phyloP scores from a whole-genome alignment of 345 rosid genomes.

The Lepidium africanum region DNA sequence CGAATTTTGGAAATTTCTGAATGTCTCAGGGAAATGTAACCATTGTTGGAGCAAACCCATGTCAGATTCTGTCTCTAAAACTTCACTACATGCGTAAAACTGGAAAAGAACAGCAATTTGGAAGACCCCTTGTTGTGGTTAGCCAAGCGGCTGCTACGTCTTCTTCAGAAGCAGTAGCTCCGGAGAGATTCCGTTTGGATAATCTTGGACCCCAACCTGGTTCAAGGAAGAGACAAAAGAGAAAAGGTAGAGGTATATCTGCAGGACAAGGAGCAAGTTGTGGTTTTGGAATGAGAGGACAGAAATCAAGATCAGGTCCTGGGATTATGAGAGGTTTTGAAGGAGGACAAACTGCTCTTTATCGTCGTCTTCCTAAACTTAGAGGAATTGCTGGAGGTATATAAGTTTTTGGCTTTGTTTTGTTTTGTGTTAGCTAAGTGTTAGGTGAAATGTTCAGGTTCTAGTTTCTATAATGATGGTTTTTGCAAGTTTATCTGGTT shows the following conservation, averaged over 20 bases:
- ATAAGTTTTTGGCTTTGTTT: neutral
- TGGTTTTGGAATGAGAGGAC: constrained; percentile 98
- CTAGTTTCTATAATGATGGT: neutral
- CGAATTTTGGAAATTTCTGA: neutral
- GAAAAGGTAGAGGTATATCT: constrained; percentile 86
- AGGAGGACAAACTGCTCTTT: constrained; percentile 96
- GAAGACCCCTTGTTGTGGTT: constrained; percentile 23
- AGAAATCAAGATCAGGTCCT: constrained; percentile 90
- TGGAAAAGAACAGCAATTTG: neutral
- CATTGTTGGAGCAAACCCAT: constrained; percentile 18
- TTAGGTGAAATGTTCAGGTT: constrained; percentile 21
- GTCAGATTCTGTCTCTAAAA: constrained; percentile 23
- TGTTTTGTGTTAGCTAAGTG: constrained; percentile 4
- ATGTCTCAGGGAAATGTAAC: constrained; percentile 34
- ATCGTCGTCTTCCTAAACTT: constrained; percentile 83
- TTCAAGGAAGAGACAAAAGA: constrained; percentile 77
- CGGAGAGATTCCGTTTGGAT: constrained; percentile 58
- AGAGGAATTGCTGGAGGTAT: constrained; percentile 95
- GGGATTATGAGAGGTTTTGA: constrained; percentile 85
- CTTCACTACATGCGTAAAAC: constrained; percentile 11
- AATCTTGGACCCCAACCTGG: constrained; percentile 90
- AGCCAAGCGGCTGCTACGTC: constrained; percentile 29
- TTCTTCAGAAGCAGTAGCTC: constrained; percentile 1
- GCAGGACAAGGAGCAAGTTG: constrained; percentile 94
- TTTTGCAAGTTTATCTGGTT: neutral